phyloP scores from a whole-genome alignment of 352 stramenopile species.

The Stramenopiles sp. region DNA sequence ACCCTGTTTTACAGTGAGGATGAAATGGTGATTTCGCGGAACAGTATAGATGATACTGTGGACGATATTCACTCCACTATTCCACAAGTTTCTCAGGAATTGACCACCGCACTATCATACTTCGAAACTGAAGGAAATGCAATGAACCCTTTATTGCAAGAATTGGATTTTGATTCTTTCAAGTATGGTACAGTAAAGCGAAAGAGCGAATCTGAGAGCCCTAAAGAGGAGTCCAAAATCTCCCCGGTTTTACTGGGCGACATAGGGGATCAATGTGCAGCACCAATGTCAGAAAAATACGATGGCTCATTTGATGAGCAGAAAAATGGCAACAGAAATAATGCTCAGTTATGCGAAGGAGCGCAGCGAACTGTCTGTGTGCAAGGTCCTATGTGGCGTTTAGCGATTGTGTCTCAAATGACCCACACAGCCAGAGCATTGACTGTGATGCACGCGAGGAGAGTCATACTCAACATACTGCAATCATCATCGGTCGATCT shows the following conservation, averaged over 20 bases:
- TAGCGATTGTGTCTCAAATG: not conserved
- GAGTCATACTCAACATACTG: not conserved
- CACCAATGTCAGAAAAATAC: not conserved
- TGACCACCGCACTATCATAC: not conserved
- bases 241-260: not conserved
- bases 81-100: not conserved
- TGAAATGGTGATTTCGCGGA: not conserved
- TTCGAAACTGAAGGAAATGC: not conserved
- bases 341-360: not conserved
- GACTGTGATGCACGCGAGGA: not conserved
- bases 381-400: slow-evolving; percentile 1
- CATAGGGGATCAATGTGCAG: not conserved
- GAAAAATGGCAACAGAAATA: not conserved
- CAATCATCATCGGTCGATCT: not conserved
- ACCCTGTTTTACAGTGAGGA: not conserved
- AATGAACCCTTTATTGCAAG: not conserved
- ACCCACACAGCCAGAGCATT: not conserved
- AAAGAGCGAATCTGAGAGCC: too few relatives aligned
- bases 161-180: not conserved
- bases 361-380: slow-evolving; percentile 1
- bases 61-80: not conserved
- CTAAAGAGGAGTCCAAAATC: not conserved
- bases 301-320: not conserved
- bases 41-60: not conserved
- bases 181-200: not conserved